These are phyloP conservation scores for Ascoidea asiatica DNA, from an alignment of 805 yeast species.

Conservation along the genomic window DNA sequence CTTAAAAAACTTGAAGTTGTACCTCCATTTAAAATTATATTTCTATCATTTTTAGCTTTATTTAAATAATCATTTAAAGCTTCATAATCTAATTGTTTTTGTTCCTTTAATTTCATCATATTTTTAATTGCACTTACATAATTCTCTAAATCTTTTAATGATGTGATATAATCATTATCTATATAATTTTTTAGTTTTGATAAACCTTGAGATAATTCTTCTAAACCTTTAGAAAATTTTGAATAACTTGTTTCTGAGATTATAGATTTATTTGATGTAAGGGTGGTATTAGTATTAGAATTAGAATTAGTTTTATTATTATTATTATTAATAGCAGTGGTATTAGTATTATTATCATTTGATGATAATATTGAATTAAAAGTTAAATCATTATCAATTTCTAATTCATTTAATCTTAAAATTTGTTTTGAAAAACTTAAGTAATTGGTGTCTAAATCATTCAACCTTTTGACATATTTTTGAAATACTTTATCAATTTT, in stretches of 20 bases:
- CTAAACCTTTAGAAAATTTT: constrained; percentile 33
- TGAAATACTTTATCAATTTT: constrained; percentile 70
- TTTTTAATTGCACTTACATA: constrained; percentile 53
- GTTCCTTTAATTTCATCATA: constrained; percentile 73
- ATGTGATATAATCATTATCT: constrained; percentile 71
- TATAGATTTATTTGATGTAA: background rate
- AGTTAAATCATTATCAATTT: constrained; percentile 21
- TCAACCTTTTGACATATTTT: constrained; percentile 59
- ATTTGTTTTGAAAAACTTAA: constrained; percentile 59
- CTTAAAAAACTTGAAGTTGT: constrained; percentile 31
- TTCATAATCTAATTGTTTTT: constrained; percentile 83
- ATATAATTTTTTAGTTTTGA: constrained; percentile 33
- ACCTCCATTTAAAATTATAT: constrained; percentile 12
- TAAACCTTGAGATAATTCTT: constrained; percentile 27
- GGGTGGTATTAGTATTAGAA: constrained; percentile 3
- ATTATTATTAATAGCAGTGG: background rate
- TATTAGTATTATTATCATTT: background rate
- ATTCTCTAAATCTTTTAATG: constrained; percentile 78
- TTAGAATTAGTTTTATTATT: background rate
- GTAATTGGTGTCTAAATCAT: constrained; percentile 61
- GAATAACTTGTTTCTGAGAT: constrained; percentile 6
- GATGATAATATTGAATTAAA: background rate
- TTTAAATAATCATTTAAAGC: constrained; percentile 67
- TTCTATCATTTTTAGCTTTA: constrained; percentile 58
- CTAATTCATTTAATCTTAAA: constrained; percentile 47